These are phyloP conservation scores for Penicillium herquei DNA, from an alignment of 495 filamentous ascomycete species.

Conservation along the genomic window DNA sequence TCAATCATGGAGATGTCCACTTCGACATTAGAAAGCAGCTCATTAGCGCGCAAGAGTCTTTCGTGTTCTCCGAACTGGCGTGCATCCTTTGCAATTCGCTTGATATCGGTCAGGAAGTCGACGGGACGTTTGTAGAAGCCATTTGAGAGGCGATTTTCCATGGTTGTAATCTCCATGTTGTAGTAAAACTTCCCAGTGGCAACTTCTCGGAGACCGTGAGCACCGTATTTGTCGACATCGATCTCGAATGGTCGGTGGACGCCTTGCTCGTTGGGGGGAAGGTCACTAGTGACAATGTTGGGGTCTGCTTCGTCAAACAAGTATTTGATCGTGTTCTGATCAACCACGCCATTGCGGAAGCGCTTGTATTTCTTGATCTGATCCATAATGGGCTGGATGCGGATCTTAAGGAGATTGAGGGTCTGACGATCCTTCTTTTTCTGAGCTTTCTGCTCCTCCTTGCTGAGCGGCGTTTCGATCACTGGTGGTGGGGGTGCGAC, in stretches of 20 bases:
- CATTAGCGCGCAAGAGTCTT: slow-evolving; percentile 77
- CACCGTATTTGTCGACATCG: slow-evolving; percentile 70
- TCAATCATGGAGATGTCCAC: slow-evolving; percentile 79
- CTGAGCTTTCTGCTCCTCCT: slow-evolving; percentile 76
- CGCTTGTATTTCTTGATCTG: slow-evolving; percentile 84
- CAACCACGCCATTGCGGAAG: slow-evolving; percentile 77
- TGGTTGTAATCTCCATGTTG: slow-evolving; percentile 88
- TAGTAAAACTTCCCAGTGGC: slow-evolving; percentile 82
- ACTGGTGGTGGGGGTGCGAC: slow-evolving; percentile 69
- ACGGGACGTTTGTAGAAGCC: slow-evolving; percentile 88
- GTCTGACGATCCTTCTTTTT: slow-evolving; percentile 75
- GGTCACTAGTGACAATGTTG: slow-evolving; percentile 73
- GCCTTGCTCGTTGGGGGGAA: slow-evolving; percentile 56
- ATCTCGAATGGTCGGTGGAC: slow-evolving; percentile 71
- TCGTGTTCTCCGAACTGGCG: slow-evolving; percentile 72
- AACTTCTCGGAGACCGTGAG: slow-evolving; percentile 64
- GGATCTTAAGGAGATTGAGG: slow-evolving; percentile 80
- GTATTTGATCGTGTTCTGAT: slow-evolving; percentile 68
- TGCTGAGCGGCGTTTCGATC: slow-evolving; percentile 53
- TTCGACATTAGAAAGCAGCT: slow-evolving; percentile 86
- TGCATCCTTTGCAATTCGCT: slow-evolving; percentile 78
- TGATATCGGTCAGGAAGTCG: slow-evolving; percentile 85
- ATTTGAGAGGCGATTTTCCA: slow-evolving; percentile 91
- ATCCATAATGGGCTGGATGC: slow-evolving; percentile 92
- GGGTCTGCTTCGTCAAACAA: slow-evolving; percentile 81